These are phyloP conservation scores for Chlamydomonas applanata DNA, from an alignment of 139 green algal genomes.

Conservation along the genomic window DNA sequence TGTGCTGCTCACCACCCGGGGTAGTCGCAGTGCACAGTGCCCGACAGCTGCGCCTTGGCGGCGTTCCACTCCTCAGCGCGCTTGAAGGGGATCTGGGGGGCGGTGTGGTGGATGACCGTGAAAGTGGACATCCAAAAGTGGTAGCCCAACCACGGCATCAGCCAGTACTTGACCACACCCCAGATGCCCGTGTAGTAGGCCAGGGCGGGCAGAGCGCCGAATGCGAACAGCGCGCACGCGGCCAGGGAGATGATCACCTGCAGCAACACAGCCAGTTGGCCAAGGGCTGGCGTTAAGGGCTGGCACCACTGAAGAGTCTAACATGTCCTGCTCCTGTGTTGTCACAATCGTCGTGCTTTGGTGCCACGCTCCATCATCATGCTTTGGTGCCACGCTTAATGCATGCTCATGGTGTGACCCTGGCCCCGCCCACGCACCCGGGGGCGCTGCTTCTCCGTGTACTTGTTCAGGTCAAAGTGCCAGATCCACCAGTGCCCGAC, in stretches of 20 bases:
- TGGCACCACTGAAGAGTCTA: too few species aligned
- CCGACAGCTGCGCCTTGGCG: slow-evolving; percentile 84
- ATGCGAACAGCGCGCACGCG: slow-evolving; percentile 68
- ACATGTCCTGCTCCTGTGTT: too few species aligned
- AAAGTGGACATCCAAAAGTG: slow-evolving; percentile 99
- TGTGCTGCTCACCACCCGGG: slow-evolving; percentile 67
- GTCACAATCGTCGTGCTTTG: too few species aligned
- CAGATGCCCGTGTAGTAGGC: slow-evolving; percentile 64
- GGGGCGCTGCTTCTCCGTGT: slow-evolving; percentile 78
- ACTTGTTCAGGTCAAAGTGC: slow-evolving; percentile 90
- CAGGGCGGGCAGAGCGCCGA: slow-evolving; percentile 69
- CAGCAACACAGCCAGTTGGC: background rate
- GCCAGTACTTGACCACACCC: slow-evolving; percentile 92
- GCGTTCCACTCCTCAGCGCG: slow-evolving; percentile 83
- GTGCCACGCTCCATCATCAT: too few species aligned
- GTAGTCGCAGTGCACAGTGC: slow-evolving; percentile 97
- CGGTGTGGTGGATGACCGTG: slow-evolving; percentile 97
- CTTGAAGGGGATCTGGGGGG: slow-evolving; percentile 98
- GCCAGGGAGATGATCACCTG: slow-evolving; percentile 73
- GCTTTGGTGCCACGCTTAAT: too few species aligned
- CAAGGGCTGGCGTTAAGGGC: background rate
- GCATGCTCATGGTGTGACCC: too few species aligned
- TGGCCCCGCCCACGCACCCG: slow-evolving; percentile 47
- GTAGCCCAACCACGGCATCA: slow-evolving; percentile 97
- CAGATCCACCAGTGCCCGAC: slow-evolving; percentile 89